A percentile compares a stretch with the other conserved stretches of the same genome.
These are phyloP conservation scores for Coprinellus aureogranulatus DNA, from an alignment of 768 basidiomycete species.

Conservation along the genomic window DNA sequence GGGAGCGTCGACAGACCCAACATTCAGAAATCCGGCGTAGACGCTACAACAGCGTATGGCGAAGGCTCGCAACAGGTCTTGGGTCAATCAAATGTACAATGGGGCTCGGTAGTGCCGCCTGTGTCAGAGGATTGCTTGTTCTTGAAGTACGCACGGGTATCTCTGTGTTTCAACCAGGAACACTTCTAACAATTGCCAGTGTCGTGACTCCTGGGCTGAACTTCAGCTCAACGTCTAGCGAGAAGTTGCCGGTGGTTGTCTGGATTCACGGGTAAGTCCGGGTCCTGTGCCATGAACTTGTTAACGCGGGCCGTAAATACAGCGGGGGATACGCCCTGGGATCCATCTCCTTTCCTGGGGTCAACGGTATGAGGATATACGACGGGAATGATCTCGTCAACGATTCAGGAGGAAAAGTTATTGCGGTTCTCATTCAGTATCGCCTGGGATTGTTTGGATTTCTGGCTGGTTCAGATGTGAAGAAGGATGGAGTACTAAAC, in stretches of 20 bases:
- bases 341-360: slow-evolving; percentile 17
- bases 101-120: not conserved
- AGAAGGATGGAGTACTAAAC: slow-evolving; percentile 43
- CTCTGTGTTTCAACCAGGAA: not conserved
- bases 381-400: slow-evolving; percentile 36
- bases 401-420: slow-evolving; percentile 32
- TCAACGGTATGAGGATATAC: slow-evolving; percentile 9
- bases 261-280: slow-evolving; percentile 50
- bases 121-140: slow-evolving; percentile 41
- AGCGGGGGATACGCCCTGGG: slow-evolving; percentile 33
- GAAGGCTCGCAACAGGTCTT: not conserved
- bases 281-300: too few species aligned
- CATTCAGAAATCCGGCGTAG: not conserved
- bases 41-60: not conserved
- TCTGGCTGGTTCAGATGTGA: slow-evolving; percentile 41
- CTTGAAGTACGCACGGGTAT: slow-evolving; percentile 27
- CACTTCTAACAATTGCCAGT: slow-evolving; percentile 18
- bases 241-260: slow-evolving; percentile 36
- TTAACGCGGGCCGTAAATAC: too few species aligned
- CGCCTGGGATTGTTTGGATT: slow-evolving; percentile 48
- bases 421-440: slow-evolving; percentile 45
- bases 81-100: not conserved
- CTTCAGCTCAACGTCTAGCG: slow-evolving; percentile 7
- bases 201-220: slow-evolving; percentile 34
- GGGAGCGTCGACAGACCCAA: not conserved